Percentiles rank a stretch among this genome's conserved stretches.
phyloP scores from a whole-genome alignment of 768 basidiomycete species.

The Kondoa malvinella region DNA sequence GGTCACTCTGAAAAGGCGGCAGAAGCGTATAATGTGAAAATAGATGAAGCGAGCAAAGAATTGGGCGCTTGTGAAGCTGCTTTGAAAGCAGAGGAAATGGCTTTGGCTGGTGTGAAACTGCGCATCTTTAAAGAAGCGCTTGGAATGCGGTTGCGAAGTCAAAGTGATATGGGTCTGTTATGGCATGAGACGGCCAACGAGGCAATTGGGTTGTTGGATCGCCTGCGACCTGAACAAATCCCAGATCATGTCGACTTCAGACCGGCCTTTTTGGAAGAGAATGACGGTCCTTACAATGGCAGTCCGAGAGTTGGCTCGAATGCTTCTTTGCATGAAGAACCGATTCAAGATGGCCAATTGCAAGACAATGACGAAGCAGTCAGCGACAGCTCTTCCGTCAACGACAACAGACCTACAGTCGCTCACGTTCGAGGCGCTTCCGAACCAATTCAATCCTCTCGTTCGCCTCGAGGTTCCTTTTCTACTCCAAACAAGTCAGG shows the following conservation, averaged over 20 bases:
- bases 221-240: slow-evolving; percentile 5
- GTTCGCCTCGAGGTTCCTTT: not conserved
- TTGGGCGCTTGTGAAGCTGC: slow-evolving; percentile 26
- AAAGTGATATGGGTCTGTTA: slow-evolving; percentile 23
- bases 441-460: not conserved
- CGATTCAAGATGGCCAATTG: not conserved
- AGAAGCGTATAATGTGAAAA: slow-evolving; percentile 19
- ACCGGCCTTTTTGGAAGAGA: not conserved
- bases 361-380: slow-evolving; percentile 1
- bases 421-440: not conserved
- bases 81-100: slow-evolving; percentile 24
- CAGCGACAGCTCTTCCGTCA: slow-evolving; percentile 3
- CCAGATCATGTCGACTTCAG: slow-evolving; percentile 7
- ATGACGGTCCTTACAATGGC: not conserved
- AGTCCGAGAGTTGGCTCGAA: not conserved
- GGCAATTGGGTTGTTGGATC: slow-evolving; percentile 12
- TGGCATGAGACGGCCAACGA: slow-evolving; percentile 17
- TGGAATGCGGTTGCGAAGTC: slow-evolving; percentile 22
- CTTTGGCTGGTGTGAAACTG: slow-evolving; percentile 22
- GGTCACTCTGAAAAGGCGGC: slow-evolving; percentile 12
- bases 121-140: slow-evolving; percentile 25
- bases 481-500: not conserved
- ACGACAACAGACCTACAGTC: not conserved
- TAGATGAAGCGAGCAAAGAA: slow-evolving; percentile 26
- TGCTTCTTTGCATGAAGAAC: not conserved